Evolutionary conservation across 2,329 filamentous ascomycete genomes (phyloP), one percentile per base, ranked within the genome.

Genomic region (Colletotrichum cuscutae): DNA sequence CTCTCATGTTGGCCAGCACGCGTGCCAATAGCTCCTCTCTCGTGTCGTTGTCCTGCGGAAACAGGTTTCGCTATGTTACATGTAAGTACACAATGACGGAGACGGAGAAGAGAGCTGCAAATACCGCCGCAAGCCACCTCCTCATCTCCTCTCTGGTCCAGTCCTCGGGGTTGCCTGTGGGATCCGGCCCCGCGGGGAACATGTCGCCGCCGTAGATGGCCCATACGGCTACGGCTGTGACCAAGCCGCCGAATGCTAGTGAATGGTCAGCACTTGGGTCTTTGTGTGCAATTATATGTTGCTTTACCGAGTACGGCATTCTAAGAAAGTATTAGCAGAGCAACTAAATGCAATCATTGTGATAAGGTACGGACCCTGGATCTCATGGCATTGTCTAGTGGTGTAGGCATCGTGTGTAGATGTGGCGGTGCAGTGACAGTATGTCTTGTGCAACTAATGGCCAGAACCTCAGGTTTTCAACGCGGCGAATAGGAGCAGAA

Each of bases 151-250:
- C 92, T 69, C 88, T 86, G 0, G 94, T 95, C 96, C 96, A 98
- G 11, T 79, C 81, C 53, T 86, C 84, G 53, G 85, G 90, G 85
- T 94, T 89, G 73, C 95, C 95, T 32, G 86, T 94, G n/a, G 95
- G 95, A 80, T 98, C 95, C 60, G 86, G 73, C 76, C 91, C 86
- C 4, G 89, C 82, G 1, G 95, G 95, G 78, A 98, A 97, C 78
- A 98, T 89, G 75, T 96, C 94, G 65, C 90, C 88, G 69, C 95
- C 95, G 92, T 93, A 97, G 77, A 98, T 96, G 22, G 90, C 89
- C 92, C 93, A 98, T 54, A 90, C 91, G 19, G 95, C 93, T 2
- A 93, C 95, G 2, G 93, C 94, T 7, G 94, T 93, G 15, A 98
- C 89, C 65, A 97, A 88, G 11, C 93, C 94, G 5, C 93, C 91